phyloP scores from a whole-genome alignment of 169 alveolate genomes.

The Cyclospora cayetanensis region DNA sequence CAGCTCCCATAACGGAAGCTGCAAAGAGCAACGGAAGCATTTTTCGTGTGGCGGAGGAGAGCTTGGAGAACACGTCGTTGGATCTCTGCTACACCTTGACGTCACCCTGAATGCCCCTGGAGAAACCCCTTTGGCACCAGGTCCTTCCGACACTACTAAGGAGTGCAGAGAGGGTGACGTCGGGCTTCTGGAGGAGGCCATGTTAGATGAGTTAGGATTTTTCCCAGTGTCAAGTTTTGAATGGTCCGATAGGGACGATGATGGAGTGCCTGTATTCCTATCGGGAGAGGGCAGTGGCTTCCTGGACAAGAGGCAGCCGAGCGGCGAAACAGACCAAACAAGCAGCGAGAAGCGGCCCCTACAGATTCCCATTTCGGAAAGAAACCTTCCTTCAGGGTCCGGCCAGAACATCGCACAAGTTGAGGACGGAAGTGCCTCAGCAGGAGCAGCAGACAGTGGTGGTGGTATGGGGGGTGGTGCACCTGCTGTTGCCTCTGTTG shows the following conservation, averaged over 20 bases:
- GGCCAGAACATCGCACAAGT: not conserved
- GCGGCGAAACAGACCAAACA: not conserved
- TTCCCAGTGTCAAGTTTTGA: not conserved
- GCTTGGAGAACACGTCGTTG: no score
- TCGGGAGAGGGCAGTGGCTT: not conserved
- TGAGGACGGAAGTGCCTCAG: not conserved
- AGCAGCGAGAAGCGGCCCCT: not conserved
- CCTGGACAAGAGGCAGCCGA: not conserved
- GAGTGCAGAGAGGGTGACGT: no score
- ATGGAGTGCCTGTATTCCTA: conserved; percentile 6
- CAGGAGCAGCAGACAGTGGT: not conserved
- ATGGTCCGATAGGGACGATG: conserved; percentile 4
- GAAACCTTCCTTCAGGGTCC: not conserved
- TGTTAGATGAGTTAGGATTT: no score
- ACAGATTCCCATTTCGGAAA: not conserved
- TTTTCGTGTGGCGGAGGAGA: no score
- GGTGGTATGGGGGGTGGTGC: not conserved
- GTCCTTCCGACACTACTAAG: no score
- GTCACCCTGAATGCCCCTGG: no score
- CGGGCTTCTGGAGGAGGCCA: no score
- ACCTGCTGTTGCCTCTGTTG: not conserved
- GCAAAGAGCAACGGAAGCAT: no score
- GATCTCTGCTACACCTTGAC: no score
- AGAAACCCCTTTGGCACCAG: no score
- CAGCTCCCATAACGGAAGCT: no score